Percentiles rank a stretch among this genome's conserved stretches.
phyloP scores from a whole-genome alignment of 129 eudicot species.

The Calendula officinalis region DNA sequence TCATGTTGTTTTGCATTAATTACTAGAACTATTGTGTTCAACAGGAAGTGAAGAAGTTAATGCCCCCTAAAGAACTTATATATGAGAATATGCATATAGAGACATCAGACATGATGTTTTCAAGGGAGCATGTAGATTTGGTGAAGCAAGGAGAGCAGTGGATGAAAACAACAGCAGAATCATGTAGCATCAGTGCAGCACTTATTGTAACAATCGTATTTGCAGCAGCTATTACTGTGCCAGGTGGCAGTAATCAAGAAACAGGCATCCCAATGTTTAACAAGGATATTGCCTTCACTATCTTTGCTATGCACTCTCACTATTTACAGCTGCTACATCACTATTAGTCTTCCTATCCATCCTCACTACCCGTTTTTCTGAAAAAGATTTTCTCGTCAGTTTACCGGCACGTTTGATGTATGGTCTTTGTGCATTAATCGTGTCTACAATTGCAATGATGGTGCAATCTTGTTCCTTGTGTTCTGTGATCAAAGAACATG shows the following conservation, averaged over 20 bases:
- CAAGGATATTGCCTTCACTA: neutral
- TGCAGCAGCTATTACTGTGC: conserved; percentile 25
- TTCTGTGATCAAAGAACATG: conserved; percentile 1
- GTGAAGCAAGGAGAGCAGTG: conserved; percentile 18
- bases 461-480: conserved; percentile 6
- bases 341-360: conserved; percentile 12
- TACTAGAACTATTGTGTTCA: no score
- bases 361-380: conserved; percentile 1
- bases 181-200: conserved; percentile 14
- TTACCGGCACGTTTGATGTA: conserved; percentile 11
- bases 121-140: conserved; percentile 6
- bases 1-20: neutral
- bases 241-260: conserved; percentile 16
- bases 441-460: conserved; percentile 24
- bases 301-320: conserved; percentile 18
- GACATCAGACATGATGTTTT: conserved; percentile 21
- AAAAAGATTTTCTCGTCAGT: conserved; percentile 12
- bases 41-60: neutral
- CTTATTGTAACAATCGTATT: conserved; percentile 11
- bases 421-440: conserved; percentile 14
- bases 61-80: neutral
- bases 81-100: neutral
- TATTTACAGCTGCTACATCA: conserved; percentile 15
- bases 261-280: neutral
- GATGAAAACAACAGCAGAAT: conserved; percentile 5